A percentile compares a stretch with the other conserved stretches of the same genome.
These are phyloP conservation scores for Musa balbisiana DNA, from an alignment of 202 grass and related monocot species.

Conservation along the genomic window DNA sequence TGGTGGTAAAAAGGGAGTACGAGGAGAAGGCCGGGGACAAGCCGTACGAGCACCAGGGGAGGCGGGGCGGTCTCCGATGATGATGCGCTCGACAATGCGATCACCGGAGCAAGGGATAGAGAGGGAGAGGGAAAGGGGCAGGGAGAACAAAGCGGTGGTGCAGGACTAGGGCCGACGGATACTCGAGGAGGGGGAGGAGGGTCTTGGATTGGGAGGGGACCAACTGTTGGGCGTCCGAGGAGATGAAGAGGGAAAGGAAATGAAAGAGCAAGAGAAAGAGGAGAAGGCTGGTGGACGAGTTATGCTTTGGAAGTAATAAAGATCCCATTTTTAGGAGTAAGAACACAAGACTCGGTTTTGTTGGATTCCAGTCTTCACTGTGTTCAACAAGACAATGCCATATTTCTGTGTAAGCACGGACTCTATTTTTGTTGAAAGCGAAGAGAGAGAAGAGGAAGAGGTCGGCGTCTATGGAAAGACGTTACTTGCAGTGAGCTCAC, in stretches of 20 bases:
- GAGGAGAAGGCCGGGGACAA: slow-evolving; percentile 47
- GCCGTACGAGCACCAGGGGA: slow-evolving; percentile 13
- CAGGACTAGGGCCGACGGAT: slow-evolving; percentile 26
- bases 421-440: no score
- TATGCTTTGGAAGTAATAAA: background rate
- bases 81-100: slow-evolving; percentile 34
- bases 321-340: no score
- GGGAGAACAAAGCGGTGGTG: slow-evolving; percentile 36
- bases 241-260: background rate
- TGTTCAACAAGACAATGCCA: no score
- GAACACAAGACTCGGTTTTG: background rate
- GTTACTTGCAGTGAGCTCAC: no score
- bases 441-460: no score
- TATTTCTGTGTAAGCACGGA: no score
- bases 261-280: background rate
- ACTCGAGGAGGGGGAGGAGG: slow-evolving; percentile 38
- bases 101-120: slow-evolving; percentile 36
- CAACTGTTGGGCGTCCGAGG: slow-evolving; percentile 23
- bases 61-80: slow-evolving; percentile 33
- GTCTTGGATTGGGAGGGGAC: slow-evolving; percentile 51
- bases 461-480: no score
- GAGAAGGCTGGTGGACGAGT: background rate
- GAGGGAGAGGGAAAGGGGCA: slow-evolving; percentile 32
- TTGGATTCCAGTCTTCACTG: no score
- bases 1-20: slow-evolving; percentile 77